A percentile compares a stretch with the other conserved stretches of the same genome.
Evolutionary conservation across 2,329 filamentous ascomycete species (phyloP).

Genomic region (Capronia americana): DNA sequence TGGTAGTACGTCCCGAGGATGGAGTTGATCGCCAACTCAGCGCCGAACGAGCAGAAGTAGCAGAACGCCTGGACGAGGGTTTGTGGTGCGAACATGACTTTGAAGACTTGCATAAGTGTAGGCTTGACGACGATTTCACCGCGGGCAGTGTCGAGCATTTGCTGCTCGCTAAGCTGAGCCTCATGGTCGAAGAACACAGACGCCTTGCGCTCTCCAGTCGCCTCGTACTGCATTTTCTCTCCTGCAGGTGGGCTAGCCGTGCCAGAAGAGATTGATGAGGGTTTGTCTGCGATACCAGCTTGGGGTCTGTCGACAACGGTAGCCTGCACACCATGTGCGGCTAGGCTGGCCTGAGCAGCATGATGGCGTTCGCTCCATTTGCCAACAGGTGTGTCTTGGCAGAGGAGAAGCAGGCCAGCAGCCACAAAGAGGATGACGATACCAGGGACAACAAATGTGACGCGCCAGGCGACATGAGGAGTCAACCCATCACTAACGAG

Average conservation of each 20-base stretch:
- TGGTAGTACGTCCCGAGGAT: conserved; percentile 66
- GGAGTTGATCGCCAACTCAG: conserved; percentile 66
- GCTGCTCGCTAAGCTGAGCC: conserved; percentile 52
- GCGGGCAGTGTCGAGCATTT: conserved; percentile 59
- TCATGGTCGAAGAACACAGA: conserved; percentile 48
- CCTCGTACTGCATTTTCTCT: conserved; percentile 45
- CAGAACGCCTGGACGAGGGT: conserved; percentile 59
- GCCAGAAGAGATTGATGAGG: conserved; percentile 38
- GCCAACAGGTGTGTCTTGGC: conserved; percentile 82
- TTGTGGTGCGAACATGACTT: conserved; percentile 67
- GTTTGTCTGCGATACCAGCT: conserved; percentile 43
- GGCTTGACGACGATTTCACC: conserved; percentile 70
- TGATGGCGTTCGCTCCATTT: conserved; percentile 76
- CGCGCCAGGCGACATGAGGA: conserved; percentile 77
- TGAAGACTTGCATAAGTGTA: conserved; percentile 63
- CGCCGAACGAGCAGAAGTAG: conserved; percentile 68
- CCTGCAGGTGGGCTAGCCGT: conserved; percentile 40
- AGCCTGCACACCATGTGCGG: conserved; percentile 50
- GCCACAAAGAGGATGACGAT: conserved; percentile 73
- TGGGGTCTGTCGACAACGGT: conserved; percentile 33
- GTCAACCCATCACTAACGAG: conserved; percentile 68
- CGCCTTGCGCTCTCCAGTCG: conserved; percentile 38
- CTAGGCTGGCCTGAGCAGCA: conserved; percentile 61
- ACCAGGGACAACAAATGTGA: conserved; percentile 83
- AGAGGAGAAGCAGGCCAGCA: conserved; percentile 72